phyloP scores from a whole-genome alignment of 2,329 filamentous ascomycete genomes.

The Leptographium wingfieldii region DNA sequence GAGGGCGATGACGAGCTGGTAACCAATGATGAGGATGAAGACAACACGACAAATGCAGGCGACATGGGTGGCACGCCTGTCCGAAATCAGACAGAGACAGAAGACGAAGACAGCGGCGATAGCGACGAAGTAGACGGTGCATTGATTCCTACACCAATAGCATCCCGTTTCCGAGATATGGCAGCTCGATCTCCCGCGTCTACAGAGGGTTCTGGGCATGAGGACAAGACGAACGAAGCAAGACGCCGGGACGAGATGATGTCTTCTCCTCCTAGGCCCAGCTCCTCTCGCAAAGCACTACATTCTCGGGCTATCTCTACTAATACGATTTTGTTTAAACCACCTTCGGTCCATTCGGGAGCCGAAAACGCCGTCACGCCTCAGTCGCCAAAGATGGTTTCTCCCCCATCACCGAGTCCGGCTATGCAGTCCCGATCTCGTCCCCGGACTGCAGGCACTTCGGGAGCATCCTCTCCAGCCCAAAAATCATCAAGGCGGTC shows the following conservation, averaged over 20 bases:
- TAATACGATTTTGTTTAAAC: constrained; percentile 76
- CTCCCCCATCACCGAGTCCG: constrained; percentile 29
- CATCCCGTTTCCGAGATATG: constrained; percentile 14
- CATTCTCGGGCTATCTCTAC: constrained; percentile 68
- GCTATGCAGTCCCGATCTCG: constrained; percentile 18
- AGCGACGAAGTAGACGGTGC: constrained; percentile 29
- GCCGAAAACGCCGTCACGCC: background rate
- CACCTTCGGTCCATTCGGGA: constrained; percentile 25
- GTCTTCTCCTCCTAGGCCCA: constrained; percentile 2
- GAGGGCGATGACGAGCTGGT: constrained; percentile 86
- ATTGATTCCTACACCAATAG: constrained; percentile 42
- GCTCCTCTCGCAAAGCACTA: constrained; percentile 18
- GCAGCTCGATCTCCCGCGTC: constrained; percentile 11
- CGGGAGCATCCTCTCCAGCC: constrained; percentile 15
- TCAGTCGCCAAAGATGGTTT: constrained; percentile 9
- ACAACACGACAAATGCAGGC: constrained; percentile 9
- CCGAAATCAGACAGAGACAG: background rate
- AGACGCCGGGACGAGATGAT: background rate
- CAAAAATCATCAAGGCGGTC: constrained; percentile 35
- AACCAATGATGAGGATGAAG: constrained; percentile 61
- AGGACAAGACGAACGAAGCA: background rate
- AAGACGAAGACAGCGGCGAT: constrained; percentile 18
- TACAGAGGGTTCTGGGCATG: constrained; percentile 14
- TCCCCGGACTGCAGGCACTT: constrained; percentile 24
- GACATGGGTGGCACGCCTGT: constrained; percentile 1